Conservation (phyloP, 208 protist genomes). For the Plasmodiophora brassicae region DNA sequence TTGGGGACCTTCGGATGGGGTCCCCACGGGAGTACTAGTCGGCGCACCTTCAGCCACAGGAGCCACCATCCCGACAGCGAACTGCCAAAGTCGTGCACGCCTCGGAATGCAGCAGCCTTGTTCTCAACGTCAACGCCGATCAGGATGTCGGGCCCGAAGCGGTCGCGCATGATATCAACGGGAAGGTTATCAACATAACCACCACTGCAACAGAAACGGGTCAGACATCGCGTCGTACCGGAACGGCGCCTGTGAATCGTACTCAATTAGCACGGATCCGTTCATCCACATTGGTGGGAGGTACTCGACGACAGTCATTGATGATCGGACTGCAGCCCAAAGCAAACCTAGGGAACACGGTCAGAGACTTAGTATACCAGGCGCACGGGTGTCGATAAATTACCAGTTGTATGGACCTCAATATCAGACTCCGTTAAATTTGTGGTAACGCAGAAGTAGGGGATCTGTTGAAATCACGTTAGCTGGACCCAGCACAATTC, state of each 20-base stretch:
- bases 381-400: background rate
- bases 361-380: background rate
- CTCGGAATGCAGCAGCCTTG: background rate
- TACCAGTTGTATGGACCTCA: background rate
- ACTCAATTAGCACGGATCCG: constrained; percentile 14
- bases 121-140: constrained; percentile 24
- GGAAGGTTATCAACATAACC: constrained; percentile 35
- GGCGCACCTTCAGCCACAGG: background rate
- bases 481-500: background rate
- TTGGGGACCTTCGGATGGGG: background rate
- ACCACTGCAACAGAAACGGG: constrained; percentile 19
- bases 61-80: constrained; percentile 28
- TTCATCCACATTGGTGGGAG: constrained; percentile 27
- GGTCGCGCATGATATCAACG: constrained; percentile 21
- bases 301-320: constrained; percentile 27
- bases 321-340: constrained; percentile 5
- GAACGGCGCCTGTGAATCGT: too few relatives aligned
- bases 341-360: background rate
- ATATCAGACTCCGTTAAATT: constrained; percentile 33
- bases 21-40: background rate
- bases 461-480: constrained; percentile 23
- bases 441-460: constrained; percentile 25
- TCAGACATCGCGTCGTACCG: too few relatives aligned
- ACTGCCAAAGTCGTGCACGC: constrained; percentile 10
- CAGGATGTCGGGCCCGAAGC: background rate